These are phyloP conservation scores for Lagerstroemia speciosa DNA, from an alignment of 345 rosid species.

Conservation along the genomic window DNA sequence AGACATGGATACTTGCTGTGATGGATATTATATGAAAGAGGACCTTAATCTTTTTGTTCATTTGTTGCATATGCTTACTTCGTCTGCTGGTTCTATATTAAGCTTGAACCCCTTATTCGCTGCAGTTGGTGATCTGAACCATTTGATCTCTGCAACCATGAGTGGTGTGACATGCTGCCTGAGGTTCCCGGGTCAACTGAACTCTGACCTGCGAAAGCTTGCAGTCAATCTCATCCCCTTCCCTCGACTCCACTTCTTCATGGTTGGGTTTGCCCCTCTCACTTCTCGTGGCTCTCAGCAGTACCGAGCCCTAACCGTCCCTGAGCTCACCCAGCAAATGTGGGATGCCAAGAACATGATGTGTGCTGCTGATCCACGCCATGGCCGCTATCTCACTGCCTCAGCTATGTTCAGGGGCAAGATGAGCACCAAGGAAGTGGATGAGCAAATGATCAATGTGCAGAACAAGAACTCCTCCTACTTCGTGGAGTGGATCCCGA, in stretches of 20 bases:
- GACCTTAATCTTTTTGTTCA: too few relatives aligned
- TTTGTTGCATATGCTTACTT: too few relatives aligned
- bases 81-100: too few relatives aligned
- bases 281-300: too few relatives aligned
- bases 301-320: conserved; percentile 21
- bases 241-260: too few relatives aligned
- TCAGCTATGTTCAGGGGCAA: too few relatives aligned
- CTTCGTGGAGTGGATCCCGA: conserved; percentile 14
- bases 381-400: too few relatives aligned
- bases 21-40: too few relatives aligned
- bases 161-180: conserved; percentile 12
- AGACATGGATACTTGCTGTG: neutral
- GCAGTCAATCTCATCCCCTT: too few relatives aligned
- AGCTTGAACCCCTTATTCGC: neutral
- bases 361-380: conserved; percentile 24
- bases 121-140: conserved; percentile 10
- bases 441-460: conserved; percentile 12
- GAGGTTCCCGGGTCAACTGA: conserved; percentile 12
- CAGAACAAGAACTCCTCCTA: conserved; percentile 13
- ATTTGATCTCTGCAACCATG: conserved; percentile 12
- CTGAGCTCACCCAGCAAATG: conserved; percentile 29
- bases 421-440: too few relatives aligned
- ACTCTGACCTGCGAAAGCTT: too few relatives aligned
- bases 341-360: conserved; percentile 33
- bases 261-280: too few relatives aligned